A percentile compares a stretch with the other conserved stretches of the same genome.
Evolutionary conservation across 2,329 filamentous ascomycete species (phyloP).

Genomic region (Hansfordia pulvinata): DNA sequence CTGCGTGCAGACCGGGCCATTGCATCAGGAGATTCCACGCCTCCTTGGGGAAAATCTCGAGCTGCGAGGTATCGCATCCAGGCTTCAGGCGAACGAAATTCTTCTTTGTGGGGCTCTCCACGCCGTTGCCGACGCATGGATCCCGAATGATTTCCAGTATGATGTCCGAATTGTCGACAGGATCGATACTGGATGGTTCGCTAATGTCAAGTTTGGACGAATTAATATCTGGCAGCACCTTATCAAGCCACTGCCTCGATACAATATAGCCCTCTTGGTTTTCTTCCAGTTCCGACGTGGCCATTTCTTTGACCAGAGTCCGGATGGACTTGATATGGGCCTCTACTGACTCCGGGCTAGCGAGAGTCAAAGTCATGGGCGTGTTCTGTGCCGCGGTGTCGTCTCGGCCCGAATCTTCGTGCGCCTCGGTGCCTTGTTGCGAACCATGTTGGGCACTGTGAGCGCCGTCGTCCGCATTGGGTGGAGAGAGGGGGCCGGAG

Average conservation of each 20-base stretch:
- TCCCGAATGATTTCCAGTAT: conserved; percentile 47
- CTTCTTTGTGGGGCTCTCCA: conserved; percentile 16
- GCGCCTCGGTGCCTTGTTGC: background rate
- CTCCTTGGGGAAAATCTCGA: conserved; percentile 61
- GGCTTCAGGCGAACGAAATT: conserved; percentile 63
- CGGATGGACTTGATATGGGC: conserved; percentile 65
- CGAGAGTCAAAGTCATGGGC: background rate
- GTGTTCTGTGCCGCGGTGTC: background rate
- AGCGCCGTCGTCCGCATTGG: conserved; percentile 5
- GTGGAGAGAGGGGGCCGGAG: conserved; percentile 10
- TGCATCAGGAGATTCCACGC: conserved; percentile 71
- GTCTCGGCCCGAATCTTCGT: too few species aligned
- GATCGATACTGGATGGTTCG: conserved; percentile 52
- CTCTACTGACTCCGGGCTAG: conserved; percentile 32
- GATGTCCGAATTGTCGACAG: conserved; percentile 79
- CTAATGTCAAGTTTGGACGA: conserved; percentile 41
- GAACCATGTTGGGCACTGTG: conserved; percentile 1
- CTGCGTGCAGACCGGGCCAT: conserved; percentile 68
- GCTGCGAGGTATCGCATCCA: conserved; percentile 55
- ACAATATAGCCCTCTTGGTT: conserved; percentile 68
- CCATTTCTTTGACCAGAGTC: conserved; percentile 39
- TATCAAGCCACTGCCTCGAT: conserved; percentile 65
- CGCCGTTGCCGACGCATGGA: conserved; percentile 21
- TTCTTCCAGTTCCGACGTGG: conserved; percentile 44
- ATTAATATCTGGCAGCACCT: conserved; percentile 53